phyloP scores from a whole-genome alignment of 2,329 filamentous ascomycete species.

The Fusarium annulatum region DNA sequence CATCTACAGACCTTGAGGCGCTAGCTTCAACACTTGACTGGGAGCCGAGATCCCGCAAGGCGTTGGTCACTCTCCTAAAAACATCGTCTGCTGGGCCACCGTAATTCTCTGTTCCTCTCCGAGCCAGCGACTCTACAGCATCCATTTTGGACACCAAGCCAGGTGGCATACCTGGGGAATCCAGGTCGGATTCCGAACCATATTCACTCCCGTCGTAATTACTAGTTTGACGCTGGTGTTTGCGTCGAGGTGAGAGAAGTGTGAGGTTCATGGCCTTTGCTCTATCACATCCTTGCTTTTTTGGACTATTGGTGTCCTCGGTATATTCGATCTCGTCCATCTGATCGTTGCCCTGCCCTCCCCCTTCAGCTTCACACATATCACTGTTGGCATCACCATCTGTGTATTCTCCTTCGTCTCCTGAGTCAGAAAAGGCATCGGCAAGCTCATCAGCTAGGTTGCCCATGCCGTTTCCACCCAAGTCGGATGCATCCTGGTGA shows the following conservation, averaged over 20 bases:
- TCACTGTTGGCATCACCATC: constrained; percentile 54
- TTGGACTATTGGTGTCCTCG: constrained; percentile 16
- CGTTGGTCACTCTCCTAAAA: constrained; percentile 74
- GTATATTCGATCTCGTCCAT: constrained; percentile 26
- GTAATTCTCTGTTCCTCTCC: constrained; percentile 73
- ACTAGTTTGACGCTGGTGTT: constrained; percentile 65
- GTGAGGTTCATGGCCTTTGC: constrained; percentile 55
- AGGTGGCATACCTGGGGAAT: constrained; percentile 73
- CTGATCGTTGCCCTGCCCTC: constrained; percentile 12
- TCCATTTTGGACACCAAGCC: constrained; percentile 77
- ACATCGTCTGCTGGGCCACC: constrained; percentile 74
- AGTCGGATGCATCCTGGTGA: constrained; percentile 60
- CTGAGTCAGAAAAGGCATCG: constrained; percentile 75
- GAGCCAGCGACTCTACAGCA: constrained; percentile 75
- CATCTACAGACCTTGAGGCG: constrained; percentile 69
- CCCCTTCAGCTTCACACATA: constrained; percentile 11
- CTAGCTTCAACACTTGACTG: constrained; percentile 79
- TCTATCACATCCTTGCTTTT: constrained; percentile 37
- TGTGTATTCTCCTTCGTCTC: constrained; percentile 66
- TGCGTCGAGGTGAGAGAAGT: constrained; percentile 57
- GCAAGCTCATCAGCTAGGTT: constrained; percentile 86
- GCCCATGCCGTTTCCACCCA: constrained; percentile 71
- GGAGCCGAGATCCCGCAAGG: constrained; percentile 77
- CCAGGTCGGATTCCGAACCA: constrained; percentile 77
- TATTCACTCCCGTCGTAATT: constrained; percentile 81